Conservation (phyloP, 257 asterid genomes). For the Fraxinus americana region DNA sequence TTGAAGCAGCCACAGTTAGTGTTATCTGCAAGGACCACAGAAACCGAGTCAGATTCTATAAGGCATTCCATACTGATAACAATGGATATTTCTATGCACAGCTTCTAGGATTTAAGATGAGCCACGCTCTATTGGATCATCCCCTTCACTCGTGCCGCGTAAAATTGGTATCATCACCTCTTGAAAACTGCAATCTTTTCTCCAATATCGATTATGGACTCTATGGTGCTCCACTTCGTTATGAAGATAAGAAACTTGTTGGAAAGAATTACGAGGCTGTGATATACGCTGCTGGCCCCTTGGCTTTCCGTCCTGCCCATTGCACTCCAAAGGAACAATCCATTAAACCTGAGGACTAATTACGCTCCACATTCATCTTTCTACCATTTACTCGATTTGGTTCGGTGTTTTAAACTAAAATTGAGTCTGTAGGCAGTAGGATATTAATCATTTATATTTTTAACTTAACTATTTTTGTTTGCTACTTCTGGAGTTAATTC, state of each 20-base stretch:
- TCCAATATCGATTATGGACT: slow-evolving; percentile 80
- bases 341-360: slow-evolving; percentile 19
- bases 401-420: neutral
- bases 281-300: slow-evolving; percentile 67
- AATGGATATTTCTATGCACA: slow-evolving; percentile 75
- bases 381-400: neutral
- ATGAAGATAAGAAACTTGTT: slow-evolving; percentile 55
- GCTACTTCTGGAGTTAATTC: slow-evolving; percentile 22
- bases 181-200: slow-evolving; percentile 48
- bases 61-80: slow-evolving; percentile 58
- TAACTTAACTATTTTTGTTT: neutral
- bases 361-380: slow-evolving; percentile 12
- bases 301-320: slow-evolving; percentile 77
- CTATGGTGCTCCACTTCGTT: slow-evolving; percentile 67
- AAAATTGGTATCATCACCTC: slow-evolving; percentile 73
- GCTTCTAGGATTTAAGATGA: slow-evolving; percentile 76
- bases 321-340: slow-evolving; percentile 52
- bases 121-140: slow-evolving; percentile 73
- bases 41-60: slow-evolving; percentile 65
- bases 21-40: slow-evolving; percentile 83
- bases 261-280: slow-evolving; percentile 62
- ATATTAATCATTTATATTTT: slow-evolving; percentile 23
- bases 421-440: slow-evolving; percentile 23
- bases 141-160: slow-evolving; percentile 84
- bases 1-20: slow-evolving; percentile 53